Conservation (phyloP, 179 eudicot genomes). For the Spinacia oleracea region DNA sequence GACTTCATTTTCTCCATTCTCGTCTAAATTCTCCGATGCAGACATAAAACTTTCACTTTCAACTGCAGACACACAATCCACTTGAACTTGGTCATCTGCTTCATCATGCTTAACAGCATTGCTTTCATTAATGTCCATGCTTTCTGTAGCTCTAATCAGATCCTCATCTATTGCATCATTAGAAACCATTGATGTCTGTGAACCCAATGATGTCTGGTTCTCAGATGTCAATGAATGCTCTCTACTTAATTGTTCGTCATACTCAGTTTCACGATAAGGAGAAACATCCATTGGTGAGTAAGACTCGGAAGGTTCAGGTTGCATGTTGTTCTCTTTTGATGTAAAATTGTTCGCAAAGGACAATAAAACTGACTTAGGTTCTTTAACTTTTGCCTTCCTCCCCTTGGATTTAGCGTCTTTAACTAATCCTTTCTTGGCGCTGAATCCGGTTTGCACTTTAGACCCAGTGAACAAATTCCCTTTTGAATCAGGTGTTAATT, state of each 20-base stretch:
- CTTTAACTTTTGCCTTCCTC: constrained; percentile 40
- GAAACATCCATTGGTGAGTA: constrained; percentile 48
- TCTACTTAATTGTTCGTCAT: constrained; percentile 36
- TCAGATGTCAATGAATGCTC: constrained; percentile 55
- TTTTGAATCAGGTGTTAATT: constrained; percentile 35
- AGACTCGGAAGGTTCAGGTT: constrained; percentile 37
- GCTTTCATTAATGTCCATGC: constrained; percentile 36
- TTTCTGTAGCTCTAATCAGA: constrained; percentile 37
- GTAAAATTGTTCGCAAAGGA: constrained; percentile 27
- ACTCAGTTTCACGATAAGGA: constrained; percentile 37
- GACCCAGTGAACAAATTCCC: constrained; percentile 22
- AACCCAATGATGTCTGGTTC: constrained; percentile 19
- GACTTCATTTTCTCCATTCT: constrained; percentile 32
- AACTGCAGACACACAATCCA: constrained; percentile 45
- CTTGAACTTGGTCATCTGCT: constrained; percentile 29
- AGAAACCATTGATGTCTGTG: constrained; percentile 10
- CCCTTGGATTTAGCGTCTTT: constrained; percentile 28
- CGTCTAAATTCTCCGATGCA: constrained; percentile 48
- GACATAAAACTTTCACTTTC: constrained; percentile 71
- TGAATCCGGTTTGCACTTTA: constrained; percentile 30
- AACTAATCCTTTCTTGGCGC: constrained; percentile 34
- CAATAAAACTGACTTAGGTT: constrained; percentile 22
- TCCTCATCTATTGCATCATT: constrained; percentile 34
- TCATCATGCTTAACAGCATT: constrained; percentile 27
- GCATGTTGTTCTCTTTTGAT: constrained; percentile 30